Conservation (phyloP, 2,329 filamentous ascomycete species). For the Microdochium paspali region DNA sequence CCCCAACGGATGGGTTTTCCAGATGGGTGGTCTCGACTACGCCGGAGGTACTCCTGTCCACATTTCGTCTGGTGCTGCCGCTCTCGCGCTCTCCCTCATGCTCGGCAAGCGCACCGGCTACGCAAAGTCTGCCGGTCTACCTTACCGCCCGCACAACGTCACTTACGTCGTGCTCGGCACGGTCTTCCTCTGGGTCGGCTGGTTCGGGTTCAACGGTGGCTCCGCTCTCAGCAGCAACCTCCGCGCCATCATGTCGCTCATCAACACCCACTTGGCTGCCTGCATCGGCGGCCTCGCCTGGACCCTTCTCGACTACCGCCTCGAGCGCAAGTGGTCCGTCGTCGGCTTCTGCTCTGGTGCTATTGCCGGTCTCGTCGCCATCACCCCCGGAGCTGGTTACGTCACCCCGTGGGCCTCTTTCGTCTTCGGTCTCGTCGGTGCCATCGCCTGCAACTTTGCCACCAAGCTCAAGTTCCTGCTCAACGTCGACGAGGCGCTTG, state of each 20-base stretch:
- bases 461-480: constrained; percentile 73
- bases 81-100: constrained; percentile 65
- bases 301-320: constrained; percentile 78
- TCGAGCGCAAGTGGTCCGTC: constrained; percentile 91
- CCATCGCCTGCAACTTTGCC: constrained; percentile 69
- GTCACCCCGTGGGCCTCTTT: constrained; percentile 57
- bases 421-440: constrained; percentile 49
- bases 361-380: constrained; percentile 80
- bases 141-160: constrained; percentile 64
- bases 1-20: constrained; percentile 59
- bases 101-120: constrained; percentile 60
- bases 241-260: constrained; percentile 79
- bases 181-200: constrained; percentile 80
- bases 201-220: constrained; percentile 95
- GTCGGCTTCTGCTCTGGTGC: constrained; percentile 88
- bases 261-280: constrained; percentile 82
- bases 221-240: constrained; percentile 73
- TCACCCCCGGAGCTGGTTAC: constrained; percentile 75
- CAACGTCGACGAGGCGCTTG: constrained; percentile 77
- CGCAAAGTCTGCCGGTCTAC: constrained; percentile 49
- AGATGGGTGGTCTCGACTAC: constrained; percentile 62
- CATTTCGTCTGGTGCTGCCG: constrained; percentile 62
- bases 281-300: constrained; percentile 74
- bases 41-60: constrained; percentile 69
- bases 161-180: constrained; percentile 67